Base-by-base conservation (phyloP, 2,329 filamentous ascomycete genomes). In the Fusarium sp. region DNA sequence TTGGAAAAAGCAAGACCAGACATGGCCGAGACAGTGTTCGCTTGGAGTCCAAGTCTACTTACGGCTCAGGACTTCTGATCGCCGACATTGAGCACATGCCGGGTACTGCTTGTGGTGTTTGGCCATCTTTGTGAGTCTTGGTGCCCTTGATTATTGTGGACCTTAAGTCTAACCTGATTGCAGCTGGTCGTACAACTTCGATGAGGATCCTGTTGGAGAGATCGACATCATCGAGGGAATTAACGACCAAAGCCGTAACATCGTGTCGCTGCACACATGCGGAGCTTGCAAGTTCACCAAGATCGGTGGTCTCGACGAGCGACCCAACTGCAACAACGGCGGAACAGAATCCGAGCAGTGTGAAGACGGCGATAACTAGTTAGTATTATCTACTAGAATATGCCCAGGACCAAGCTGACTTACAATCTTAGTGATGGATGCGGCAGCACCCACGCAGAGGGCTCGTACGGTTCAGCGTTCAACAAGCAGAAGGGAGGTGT, bases 221-320 rank as follows among this genome's bases (percentile, higher is more conserved):
- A 90, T 93, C 70, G 90, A 93, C 74, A 89, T 93, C 68, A 87
- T 93, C 64, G 90, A 93, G 78, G 90, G 89, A 27, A 88, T 92
- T 68, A 91, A 91, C 78, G 77, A 80, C 31, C 82, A 86, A 60
- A 74, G 77, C 5, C 79, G 80, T 50, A 86, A 91, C 75, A 78
- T 82, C 20, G 82, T 92, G 76, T 88, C 89, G 18, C 80, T 93
- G 29, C 88, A 91, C 80, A 91, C 90, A 2, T 78, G 77, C 4
- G 84, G 83, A 39, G 77, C 80, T 9, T 80, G 84, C 53, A 74
- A 78, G 3, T 82, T 83, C 50, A 78, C 78, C 6, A 75, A 81
- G 8, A 78, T 84, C 13, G 83, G 81, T 4, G 72, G 77, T 4
- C 75, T 76, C 8, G 80, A 90, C 13, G 50, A 59, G 29, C 40